A percentile compares a stretch with the other conserved stretches of the same genome.
Evolutionary conservation across 768 basidiomycete genomes (phyloP).

Genomic region (Roridomyces roridus): DNA sequence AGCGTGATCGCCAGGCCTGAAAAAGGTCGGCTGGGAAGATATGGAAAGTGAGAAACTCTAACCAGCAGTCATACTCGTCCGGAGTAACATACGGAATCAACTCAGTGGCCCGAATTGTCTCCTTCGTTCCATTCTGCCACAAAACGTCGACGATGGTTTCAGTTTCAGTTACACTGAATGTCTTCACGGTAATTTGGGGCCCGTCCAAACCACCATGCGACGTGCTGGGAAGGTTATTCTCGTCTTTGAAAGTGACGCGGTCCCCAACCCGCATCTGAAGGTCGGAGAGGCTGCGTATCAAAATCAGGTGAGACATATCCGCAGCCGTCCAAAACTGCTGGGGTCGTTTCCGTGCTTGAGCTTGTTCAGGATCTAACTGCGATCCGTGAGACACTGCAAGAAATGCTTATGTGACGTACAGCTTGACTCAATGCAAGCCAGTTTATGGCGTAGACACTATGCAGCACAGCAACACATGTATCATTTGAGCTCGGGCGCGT

Average conservation of each 20-base stretch:
- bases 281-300: slow-evolving; percentile 66
- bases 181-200: slow-evolving; percentile 50
- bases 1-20: slow-evolving; percentile 91
- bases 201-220: slow-evolving; percentile 65
- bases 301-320: slow-evolving; percentile 66
- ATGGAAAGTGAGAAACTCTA: slow-evolving; percentile 28
- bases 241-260: slow-evolving; percentile 65
- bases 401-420: slow-evolving; percentile 46
- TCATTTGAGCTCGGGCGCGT: slow-evolving; percentile 53
- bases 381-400: slow-evolving; percentile 10
- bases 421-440: slow-evolving; percentile 92
- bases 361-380: slow-evolving; percentile 66
- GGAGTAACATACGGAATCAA: slow-evolving; percentile 85
- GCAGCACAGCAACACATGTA: slow-evolving; percentile 74
- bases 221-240: slow-evolving; percentile 55
- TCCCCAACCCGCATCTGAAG: slow-evolving; percentile 76
- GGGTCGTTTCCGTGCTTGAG: slow-evolving; percentile 68
- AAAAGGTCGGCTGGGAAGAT: slow-evolving; percentile 1
- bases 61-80: slow-evolving; percentile 94
- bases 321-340: slow-evolving; percentile 75
- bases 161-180: slow-evolving; percentile 73
- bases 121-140: slow-evolving; percentile 87
- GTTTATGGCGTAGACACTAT: slow-evolving; percentile 78
- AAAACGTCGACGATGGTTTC: slow-evolving; percentile 72
- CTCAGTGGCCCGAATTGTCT: slow-evolving; percentile 63